Percentiles rank a stretch among this genome's conserved stretches.
Conservation (phyloP, 1,284 basidiomycete species). For the Trichosporon sp. region DNA sequence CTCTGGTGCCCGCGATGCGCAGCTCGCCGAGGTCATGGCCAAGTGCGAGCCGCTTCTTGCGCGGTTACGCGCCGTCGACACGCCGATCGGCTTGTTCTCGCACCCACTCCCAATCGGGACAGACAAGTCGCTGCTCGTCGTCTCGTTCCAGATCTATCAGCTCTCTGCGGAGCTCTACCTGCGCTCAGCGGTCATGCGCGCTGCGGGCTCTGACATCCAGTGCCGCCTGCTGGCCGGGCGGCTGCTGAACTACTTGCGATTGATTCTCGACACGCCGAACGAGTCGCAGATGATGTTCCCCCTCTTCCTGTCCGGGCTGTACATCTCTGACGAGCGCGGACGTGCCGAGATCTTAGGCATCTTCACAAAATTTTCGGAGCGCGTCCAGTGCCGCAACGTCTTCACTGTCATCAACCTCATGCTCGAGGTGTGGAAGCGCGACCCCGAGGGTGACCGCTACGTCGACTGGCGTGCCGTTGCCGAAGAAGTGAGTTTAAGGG, state of each 20-base stretch:
- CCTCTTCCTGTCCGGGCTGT: constrained; percentile 45
- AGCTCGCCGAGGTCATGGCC: constrained; percentile 23
- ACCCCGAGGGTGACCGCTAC: constrained; percentile 37
- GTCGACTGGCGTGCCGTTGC: constrained; percentile 39
- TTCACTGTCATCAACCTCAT: constrained; percentile 37
- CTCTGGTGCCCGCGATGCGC: constrained; percentile 21
- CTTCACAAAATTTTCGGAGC: constrained; percentile 39
- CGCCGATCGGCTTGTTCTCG: constrained; percentile 26
- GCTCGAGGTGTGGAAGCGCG: constrained; percentile 42
- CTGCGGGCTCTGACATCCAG: constrained; percentile 36
- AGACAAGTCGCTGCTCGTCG: constrained; percentile 31
- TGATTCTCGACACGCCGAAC: constrained; percentile 42
- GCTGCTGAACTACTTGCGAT: constrained; percentile 37
- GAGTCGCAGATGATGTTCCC: constrained; percentile 47
- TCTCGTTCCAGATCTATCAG: constrained; percentile 44
- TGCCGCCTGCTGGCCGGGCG: constrained; percentile 40
- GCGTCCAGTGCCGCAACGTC: constrained; percentile 40
- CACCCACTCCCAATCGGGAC: constrained; percentile 32
- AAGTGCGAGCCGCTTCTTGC: constrained; percentile 22
- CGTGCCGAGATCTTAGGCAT: constrained; percentile 36
- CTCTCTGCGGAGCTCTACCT: constrained; percentile 44
- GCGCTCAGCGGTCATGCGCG: constrained; percentile 39
- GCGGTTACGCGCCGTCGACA: constrained; percentile 24
- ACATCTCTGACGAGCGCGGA: constrained; percentile 33
- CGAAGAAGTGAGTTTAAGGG: constrained; percentile 27